Percentiles rank a stretch among this genome's conserved stretches.
phyloP scores from a whole-genome alignment of 768 basidiomycete species.

The Naganishia vaughanmartiniae region DNA sequence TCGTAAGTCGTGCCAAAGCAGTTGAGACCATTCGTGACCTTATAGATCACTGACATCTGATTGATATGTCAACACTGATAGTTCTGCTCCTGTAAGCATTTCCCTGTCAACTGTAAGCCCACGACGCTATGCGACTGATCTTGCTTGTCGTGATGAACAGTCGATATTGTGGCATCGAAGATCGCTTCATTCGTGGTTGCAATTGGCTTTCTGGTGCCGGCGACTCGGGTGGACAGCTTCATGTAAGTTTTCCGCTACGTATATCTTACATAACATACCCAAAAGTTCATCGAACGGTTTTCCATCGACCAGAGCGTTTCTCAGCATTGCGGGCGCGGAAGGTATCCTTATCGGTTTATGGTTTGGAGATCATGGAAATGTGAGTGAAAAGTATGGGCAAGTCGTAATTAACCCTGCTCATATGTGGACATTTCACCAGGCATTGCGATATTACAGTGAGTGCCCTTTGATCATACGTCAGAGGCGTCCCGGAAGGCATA shows the following conservation, averaged over 20 bases:
- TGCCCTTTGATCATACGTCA: slow-evolving; percentile 81
- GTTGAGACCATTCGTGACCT: neutral
- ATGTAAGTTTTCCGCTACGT: slow-evolving; percentile 59
- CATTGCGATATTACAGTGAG: slow-evolving; percentile 67
- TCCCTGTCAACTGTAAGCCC: too few relatives aligned
- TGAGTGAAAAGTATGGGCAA: neutral
- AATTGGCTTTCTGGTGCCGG: slow-evolving; percentile 77
- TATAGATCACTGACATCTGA: neutral
- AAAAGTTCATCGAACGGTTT: neutral
- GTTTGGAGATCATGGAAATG: slow-evolving; percentile 89
- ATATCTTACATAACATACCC: neutral
- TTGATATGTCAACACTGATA: neutral
- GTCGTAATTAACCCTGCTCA: neutral
- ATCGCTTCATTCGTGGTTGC: slow-evolving; percentile 86
- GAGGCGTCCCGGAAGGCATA: too few relatives aligned
- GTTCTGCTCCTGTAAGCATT: slow-evolving; percentile 41
- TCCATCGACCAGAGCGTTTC: slow-evolving; percentile 65
- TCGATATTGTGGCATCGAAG: slow-evolving; percentile 82
- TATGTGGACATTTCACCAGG: slow-evolving; percentile 30
- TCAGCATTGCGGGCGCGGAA: slow-evolving; percentile 77
- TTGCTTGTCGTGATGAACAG: slow-evolving; percentile 29
- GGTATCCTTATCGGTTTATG: slow-evolving; percentile 85
- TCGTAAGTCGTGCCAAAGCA: slow-evolving; percentile 38
- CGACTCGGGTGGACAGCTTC: slow-evolving; percentile 84
- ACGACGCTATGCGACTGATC: neutral